Percentiles rank a stretch among this genome's conserved stretches.
Conservation (phyloP, 768 basidiomycete genomes). For the Hygrocybe coccinea region DNA sequence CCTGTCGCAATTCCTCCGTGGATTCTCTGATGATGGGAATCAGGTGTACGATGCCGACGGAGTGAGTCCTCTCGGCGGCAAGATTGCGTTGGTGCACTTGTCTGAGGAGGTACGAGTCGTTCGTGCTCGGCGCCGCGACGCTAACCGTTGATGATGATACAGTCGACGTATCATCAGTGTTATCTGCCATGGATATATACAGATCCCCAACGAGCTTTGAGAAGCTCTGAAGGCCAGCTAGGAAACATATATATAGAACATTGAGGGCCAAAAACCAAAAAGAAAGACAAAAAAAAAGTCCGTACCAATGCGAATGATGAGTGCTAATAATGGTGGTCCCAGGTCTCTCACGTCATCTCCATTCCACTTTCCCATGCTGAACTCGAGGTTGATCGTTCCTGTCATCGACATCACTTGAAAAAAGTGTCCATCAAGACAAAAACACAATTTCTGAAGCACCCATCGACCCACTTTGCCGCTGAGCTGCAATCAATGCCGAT, state of each 20-base stretch:
- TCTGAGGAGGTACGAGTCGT: not conserved
- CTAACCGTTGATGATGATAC: not conserved
- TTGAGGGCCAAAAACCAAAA: slow-evolving; percentile 11
- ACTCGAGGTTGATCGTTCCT: slow-evolving; percentile 39
- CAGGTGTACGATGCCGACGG: slow-evolving; percentile 43
- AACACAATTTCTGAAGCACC: not conserved
- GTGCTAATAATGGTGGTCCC: slow-evolving; percentile 29
- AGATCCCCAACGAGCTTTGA: not conserved
- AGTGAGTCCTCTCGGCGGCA: slow-evolving; percentile 36
- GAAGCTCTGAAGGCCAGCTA: slow-evolving; percentile 7
- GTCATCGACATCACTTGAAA: slow-evolving; percentile 29
- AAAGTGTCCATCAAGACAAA: not conserved
- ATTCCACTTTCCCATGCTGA: slow-evolving; percentile 44
- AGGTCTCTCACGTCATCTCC: slow-evolving; percentile 38
- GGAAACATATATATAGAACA: too few relatives aligned
- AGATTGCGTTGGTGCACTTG: not conserved
- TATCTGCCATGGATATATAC: not conserved
- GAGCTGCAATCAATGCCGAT: slow-evolving; percentile 18
- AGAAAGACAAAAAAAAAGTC: slow-evolving; percentile 14
- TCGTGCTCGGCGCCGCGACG: not conserved
- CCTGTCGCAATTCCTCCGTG: slow-evolving; percentile 32
- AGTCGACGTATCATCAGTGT: not conserved
- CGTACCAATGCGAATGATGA: slow-evolving; percentile 36
- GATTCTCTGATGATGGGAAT: slow-evolving; percentile 38
- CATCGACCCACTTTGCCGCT: slow-evolving; percentile 25